Conservation (phyloP, 257 asterid species). For the Datura wrightii region DNA sequence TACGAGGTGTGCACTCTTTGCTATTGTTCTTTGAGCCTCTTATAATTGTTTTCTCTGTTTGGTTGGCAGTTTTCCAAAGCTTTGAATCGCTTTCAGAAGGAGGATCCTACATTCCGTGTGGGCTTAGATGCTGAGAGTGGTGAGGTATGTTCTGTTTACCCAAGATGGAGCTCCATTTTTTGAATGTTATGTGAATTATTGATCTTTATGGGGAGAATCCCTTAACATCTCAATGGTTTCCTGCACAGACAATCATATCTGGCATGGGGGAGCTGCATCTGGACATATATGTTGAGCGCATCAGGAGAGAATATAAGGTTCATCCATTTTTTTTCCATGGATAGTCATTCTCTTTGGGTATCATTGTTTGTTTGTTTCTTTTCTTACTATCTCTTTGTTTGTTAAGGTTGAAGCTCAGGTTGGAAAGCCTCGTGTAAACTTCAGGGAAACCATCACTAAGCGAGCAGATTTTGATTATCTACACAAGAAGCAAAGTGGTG, state of each 20-base stretch:
- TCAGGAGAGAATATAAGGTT: constrained; percentile 97
- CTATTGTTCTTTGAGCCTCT: constrained; percentile 9
- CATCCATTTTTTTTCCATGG: neutral
- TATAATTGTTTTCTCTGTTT: constrained; percentile 25
- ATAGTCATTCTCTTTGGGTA: neutral
- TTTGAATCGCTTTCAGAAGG: constrained; percentile 93
- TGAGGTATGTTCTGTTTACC: constrained; percentile 59
- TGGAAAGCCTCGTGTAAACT: constrained; percentile 99
- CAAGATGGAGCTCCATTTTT: neutral
- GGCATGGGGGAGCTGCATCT: constrained; percentile 99
- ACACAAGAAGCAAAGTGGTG: constrained; percentile 99
- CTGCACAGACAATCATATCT: constrained; percentile 90
- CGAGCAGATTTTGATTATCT: constrained; percentile 92
- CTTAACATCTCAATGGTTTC: constrained; percentile 41
- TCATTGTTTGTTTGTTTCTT: neutral
- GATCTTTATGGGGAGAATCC: constrained; percentile 17
- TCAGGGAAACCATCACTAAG: constrained; percentile 94
- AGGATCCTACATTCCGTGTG: constrained; percentile 98
- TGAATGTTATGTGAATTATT: constrained; percentile 9
- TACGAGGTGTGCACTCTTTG: constrained; percentile 27
- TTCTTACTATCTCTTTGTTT: constrained; percentile 37
- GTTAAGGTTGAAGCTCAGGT: constrained; percentile 91
- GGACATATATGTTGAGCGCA: constrained; percentile 97
- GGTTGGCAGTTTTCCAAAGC: constrained; percentile 94
- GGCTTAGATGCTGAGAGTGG: constrained; percentile 96